Evolutionary conservation across 805 yeast genomes (phyloP).

Genomic region (Saturnispora galanensis): DNA sequence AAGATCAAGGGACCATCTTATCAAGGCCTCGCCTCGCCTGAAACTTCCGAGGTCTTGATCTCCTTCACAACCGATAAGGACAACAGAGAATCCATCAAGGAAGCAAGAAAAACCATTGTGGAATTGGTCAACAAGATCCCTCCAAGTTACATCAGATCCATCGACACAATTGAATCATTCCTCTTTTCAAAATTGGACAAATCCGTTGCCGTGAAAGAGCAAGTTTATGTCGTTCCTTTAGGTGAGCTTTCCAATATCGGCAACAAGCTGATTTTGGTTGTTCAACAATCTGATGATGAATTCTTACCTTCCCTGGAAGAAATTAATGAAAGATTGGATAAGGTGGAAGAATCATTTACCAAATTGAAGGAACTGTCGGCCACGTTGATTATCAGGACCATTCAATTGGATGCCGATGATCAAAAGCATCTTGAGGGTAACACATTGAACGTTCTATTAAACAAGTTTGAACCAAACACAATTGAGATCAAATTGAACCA

Average conservation of each 20-base stretch:
- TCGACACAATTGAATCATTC: slow-evolving; percentile 60
- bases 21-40: slow-evolving; percentile 33
- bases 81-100: slow-evolving; percentile 38
- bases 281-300: slow-evolving; percentile 46
- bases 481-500: slow-evolving; percentile 43
- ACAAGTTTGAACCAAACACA: slow-evolving; percentile 23
- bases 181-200: slow-evolving; percentile 39
- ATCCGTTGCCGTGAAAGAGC: slow-evolving; percentile 33
- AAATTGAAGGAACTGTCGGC: slow-evolving; percentile 49
- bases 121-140: slow-evolving; percentile 60
- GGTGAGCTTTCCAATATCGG: slow-evolving; percentile 38
- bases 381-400: slow-evolving; percentile 39
- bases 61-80: slow-evolving; percentile 49
- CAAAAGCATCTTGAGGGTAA: slow-evolving; percentile 54
- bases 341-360: slow-evolving; percentile 46
- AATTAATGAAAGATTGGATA: slow-evolving; percentile 41
- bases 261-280: slow-evolving; percentile 45
- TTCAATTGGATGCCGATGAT: slow-evolving; percentile 42
- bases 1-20: slow-evolving; percentile 39
- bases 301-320: slow-evolving; percentile 64
- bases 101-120: slow-evolving; percentile 65
- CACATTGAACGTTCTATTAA: slow-evolving; percentile 35
- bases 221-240: slow-evolving; percentile 51
- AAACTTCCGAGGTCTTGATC: slow-evolving; percentile 38
- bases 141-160: slow-evolving; percentile 50